Evolutionary conservation across 371 early-diverging fungal species (phyloP).

Genomic region (Mucor plumbeus): DNA sequence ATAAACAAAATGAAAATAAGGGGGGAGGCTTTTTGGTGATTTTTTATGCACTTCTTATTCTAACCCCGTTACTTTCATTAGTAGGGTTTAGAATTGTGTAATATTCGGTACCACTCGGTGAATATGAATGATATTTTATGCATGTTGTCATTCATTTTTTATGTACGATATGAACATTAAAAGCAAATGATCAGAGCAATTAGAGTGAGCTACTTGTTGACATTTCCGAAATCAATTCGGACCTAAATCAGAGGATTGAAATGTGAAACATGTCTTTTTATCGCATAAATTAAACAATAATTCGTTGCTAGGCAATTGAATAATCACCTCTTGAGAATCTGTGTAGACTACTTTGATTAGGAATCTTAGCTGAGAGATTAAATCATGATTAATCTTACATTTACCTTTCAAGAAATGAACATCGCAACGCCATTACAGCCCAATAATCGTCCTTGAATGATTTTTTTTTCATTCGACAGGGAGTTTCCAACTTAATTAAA

Average conservation of each 20-base stretch:
- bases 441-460: too few relatives aligned
- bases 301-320: too few relatives aligned
- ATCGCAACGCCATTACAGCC: too few relatives aligned
- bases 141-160: conserved; percentile 1
- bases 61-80: neutral
- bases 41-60: conserved; percentile 1
- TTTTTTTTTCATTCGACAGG: too few relatives aligned
- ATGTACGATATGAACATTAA: neutral
- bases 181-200: neutral
- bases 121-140: neutral
- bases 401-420: too few relatives aligned
- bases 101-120: neutral
- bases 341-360: too few relatives aligned
- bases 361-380: too few relatives aligned
- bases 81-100: neutral
- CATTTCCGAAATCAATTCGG: neutral
- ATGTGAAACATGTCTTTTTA: too few relatives aligned
- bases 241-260: too few relatives aligned
- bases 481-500: neutral
- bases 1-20: neutral
- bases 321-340: too few relatives aligned
- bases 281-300: too few relatives aligned
- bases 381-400: too few relatives aligned
- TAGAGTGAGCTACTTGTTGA: neutral
- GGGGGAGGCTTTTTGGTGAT: neutral